phyloP scores from a whole-genome alignment of 2,329 filamentous ascomycete species.

The Curvularia eragrostidis region DNA sequence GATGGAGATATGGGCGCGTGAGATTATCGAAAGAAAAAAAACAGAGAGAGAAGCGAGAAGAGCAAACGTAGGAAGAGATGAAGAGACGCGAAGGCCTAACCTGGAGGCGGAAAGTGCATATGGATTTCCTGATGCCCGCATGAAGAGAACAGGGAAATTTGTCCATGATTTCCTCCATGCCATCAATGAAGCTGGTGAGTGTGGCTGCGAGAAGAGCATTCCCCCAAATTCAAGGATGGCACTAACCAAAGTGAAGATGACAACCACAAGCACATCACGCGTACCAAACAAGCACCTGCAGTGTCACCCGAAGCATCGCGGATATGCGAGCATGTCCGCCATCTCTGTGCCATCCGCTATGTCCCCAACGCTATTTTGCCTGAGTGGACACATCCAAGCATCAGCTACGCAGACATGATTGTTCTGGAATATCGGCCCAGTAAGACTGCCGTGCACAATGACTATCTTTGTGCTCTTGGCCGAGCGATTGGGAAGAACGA shows the following conservation, averaged over 20 bases:
- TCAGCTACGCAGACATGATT: slow-evolving; percentile 19
- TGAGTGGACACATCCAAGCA: slow-evolving; percentile 17
- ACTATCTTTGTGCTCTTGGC: slow-evolving; percentile 14
- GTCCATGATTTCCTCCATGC: slow-evolving; percentile 23
- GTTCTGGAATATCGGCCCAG: slow-evolving; percentile 21
- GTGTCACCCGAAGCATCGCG: neutral
- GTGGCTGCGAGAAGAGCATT: neutral
- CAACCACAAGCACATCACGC: too few species aligned
- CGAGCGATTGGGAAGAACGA: slow-evolving; percentile 18
- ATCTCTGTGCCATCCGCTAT: slow-evolving; percentile 17
- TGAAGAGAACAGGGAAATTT: slow-evolving; percentile 10
- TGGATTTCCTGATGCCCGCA: neutral
- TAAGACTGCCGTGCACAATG: slow-evolving; percentile 6
- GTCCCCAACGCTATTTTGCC: slow-evolving; percentile 12
- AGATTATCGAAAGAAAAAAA: slow-evolving; percentile 17
- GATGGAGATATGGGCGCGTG: slow-evolving; percentile 29
- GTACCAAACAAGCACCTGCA: neutral
- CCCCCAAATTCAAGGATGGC: neutral
- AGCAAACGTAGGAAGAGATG: neutral
- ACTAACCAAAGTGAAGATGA: neutral
- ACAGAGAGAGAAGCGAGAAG: neutral
- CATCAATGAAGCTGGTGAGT: slow-evolving; percentile 13
- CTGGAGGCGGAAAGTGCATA: neutral
- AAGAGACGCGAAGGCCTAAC: neutral
- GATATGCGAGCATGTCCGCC: slow-evolving; percentile 11